Conservation (phyloP, 306 rosid genomes). For the Myrica gale region DNA sequence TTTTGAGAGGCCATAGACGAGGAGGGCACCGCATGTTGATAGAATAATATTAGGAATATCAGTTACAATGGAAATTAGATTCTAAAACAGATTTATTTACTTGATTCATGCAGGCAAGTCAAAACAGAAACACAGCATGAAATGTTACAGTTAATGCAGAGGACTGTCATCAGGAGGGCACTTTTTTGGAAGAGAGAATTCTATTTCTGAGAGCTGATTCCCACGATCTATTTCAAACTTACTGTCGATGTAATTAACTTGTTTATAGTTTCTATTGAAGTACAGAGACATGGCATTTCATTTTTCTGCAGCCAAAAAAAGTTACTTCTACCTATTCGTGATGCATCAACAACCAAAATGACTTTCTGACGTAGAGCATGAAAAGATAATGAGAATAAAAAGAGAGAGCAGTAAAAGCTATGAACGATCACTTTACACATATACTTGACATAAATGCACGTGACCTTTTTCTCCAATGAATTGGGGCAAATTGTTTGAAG, state of each 20-base stretch:
- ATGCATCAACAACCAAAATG: slow-evolving; percentile 9
- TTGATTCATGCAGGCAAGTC: slow-evolving; percentile 66
- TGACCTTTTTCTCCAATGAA: not conserved
- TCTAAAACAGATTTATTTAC: slow-evolving; percentile 16
- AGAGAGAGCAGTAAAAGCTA: not conserved
- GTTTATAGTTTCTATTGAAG: not conserved
- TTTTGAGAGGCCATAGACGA: not conserved
- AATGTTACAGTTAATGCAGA: slow-evolving; percentile 46
- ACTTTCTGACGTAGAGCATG: not conserved
- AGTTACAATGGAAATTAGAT: not conserved
- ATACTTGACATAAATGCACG: too few relatives aligned
- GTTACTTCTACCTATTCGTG: not conserved
- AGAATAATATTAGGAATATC: not conserved
- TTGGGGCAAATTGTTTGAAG: not conserved
- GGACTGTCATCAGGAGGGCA: slow-evolving; percentile 18
- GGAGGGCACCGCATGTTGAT: not conserved
- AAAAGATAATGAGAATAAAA: not conserved
- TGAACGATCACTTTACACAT: not conserved
- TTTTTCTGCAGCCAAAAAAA: not conserved
- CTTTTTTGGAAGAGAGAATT: slow-evolving; percentile 1
- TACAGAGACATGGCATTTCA: not conserved
- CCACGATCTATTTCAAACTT: not conserved
- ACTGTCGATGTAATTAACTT: not conserved
- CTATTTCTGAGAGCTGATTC: not conserved
- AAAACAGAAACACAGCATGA: slow-evolving; percentile 50